Conservation (phyloP, 768 basidiomycete genomes). For the Calocera viscosa region DNA sequence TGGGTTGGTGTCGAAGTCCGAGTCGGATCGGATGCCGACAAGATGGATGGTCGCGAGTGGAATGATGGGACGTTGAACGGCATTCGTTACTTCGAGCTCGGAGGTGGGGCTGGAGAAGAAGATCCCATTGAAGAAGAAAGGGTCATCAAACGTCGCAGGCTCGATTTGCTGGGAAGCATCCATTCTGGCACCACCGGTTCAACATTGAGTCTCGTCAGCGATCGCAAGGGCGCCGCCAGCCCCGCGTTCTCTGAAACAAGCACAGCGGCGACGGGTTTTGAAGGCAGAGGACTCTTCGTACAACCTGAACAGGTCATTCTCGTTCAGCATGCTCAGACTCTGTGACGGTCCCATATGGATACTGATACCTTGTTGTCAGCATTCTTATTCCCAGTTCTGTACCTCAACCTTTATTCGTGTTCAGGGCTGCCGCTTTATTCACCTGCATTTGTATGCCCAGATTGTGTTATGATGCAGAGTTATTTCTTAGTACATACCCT, state of each 20-base stretch:
- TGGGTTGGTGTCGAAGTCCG: conserved; percentile 92
- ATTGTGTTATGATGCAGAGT: not conserved
- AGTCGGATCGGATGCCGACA: conserved; percentile 43
- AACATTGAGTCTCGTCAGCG: conserved; percentile 5
- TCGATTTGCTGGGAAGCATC: not conserved
- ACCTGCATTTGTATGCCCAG: not conserved
- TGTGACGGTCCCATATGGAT: not conserved
- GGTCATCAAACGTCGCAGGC: not conserved
- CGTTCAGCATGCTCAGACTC: not conserved
- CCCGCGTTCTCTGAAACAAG: not conserved
- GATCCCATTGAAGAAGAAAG: not conserved
- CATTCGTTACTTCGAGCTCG: conserved; percentile 71
- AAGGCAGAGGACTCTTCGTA: conserved; percentile 16
- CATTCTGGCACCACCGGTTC: conserved; percentile 11
- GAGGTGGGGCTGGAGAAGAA: conserved; percentile 32
- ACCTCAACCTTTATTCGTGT: no score
- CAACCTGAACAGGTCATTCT: conserved; percentile 16
- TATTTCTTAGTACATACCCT: not conserved
- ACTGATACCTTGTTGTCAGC: not conserved
- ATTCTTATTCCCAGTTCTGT: no score
- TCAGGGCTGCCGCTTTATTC: no score
- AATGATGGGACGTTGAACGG: conserved; percentile 76
- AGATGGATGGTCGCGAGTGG: conserved; percentile 60
- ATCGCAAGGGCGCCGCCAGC: conserved; percentile 4
- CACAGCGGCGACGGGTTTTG: conserved; percentile 1